Evolutionary conservation across 768 basidiomycete species (phyloP), one percentile per base, ranked within the genome.

Genomic region (Scleroderma citrinum): DNA sequence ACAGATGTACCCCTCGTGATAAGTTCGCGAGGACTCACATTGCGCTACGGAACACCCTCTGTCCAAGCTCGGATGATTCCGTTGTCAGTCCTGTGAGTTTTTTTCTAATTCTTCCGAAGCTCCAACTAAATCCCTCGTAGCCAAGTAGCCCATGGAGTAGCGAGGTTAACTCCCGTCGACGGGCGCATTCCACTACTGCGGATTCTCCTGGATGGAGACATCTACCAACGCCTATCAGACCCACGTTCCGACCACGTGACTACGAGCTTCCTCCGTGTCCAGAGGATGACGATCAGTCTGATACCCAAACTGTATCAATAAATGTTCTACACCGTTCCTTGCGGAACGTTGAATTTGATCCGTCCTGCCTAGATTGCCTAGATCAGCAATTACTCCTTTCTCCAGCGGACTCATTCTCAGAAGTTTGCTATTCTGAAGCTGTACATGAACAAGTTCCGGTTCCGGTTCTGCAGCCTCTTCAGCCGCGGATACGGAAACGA

Each of bases 331-430:
- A 62, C 29, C 66, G 67, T 35, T 69, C 66, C 13, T 55, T 69
- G 24, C 66, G 52, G 46, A 60, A 67, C 50, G 62, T 71, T 53
- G 66, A 69, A 45, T 66, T 75, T 50, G 72, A 74, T 57, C 61
- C 65, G 8, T 56, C 67, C 7, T 72, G 72, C 53, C 66, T 75
- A 19, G 61, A 71, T 49, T 63, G 64, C 34, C 69, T 75, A 32
- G 74, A 75, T 56, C 63, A 73, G 19, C 68, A 72, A 51, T 68
- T 75, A 0, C 66, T 75, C 11, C 56, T 67, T 26, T 64, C 67
- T 0, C 74, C 74, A 10, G 57, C 64, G 3, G 70, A 71, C 21
- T 64, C 72, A 21, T 75, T 73, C 53, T 69, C 71, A 4, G 74
- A 74, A 43, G 47, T 71, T 2, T 75, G 74, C 51, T 75, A 72